Evolutionary conservation across 176 grass and related monocot species (phyloP), one percentile per base, ranked within the genome.

Genomic region (Rhynchospora pubera): DNA sequence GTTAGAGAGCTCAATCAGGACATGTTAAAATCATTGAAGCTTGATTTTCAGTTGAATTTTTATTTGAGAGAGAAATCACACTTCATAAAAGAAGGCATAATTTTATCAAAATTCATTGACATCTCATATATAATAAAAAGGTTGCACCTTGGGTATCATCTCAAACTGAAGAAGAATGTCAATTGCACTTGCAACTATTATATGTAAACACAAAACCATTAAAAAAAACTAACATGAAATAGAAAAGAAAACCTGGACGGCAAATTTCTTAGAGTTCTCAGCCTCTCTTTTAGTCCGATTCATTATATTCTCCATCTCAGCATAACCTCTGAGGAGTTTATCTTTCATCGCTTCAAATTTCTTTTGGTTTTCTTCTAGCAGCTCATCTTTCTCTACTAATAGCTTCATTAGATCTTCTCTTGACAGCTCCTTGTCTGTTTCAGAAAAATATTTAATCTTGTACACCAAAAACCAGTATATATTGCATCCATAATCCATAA

Each of bases 261-360:
- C 59, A 83, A 87, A 87, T 78, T 87, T 87, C 80, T 83, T 87
- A 7, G 86, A 83, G 61, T 87, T 87, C 55, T 87, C 86, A 78
- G 86, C 86, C 19, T 87, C 86, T 26, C 86, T 79, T 62, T 78
- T 87, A 65, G 80, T 83, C 53, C 86, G 73, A 16, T 50, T 61
- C 57, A 84, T 87, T 21, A 87, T 62, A 84, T 87, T 87, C 80
- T 87, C 86, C 58, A 82, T 87, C 65, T 87, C 86, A 68, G 86
- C 86, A 11, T 84, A 83, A 57, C 86, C 75, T 18, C 86, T 58
- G 14, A 87, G 15, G 13, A 87, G 45, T 59, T 78, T 87, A 79
- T 87, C 86, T 68, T 84, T 82, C 86, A 84, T 71, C 28, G 62
- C 59, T 66, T 87, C 81, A 22, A 84, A 46, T 46, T 87, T 81